Evolutionary conservation across 352 stramenopile species (phyloP).

Genomic region (Thraustochytrium striatum): DNA sequence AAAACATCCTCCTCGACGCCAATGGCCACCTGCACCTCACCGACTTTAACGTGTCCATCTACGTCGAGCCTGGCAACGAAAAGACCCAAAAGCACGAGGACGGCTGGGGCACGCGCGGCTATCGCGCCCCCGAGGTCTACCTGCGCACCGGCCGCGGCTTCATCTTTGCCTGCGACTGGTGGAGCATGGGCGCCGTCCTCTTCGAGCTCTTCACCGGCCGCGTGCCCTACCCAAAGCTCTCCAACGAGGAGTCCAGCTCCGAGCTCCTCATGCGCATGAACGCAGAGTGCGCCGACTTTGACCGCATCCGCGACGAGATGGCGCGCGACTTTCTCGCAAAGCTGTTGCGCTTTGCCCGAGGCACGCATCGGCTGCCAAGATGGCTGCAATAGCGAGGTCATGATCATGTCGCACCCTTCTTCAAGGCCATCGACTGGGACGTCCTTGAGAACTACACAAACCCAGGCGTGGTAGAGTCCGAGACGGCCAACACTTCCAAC

Average conservation of each 20-base stretch:
- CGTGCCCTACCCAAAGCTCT: constrained; percentile 11
- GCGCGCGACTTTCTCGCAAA: constrained; percentile 37
- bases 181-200: constrained; percentile 35
- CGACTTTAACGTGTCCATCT: constrained; percentile 50
- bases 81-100: constrained; percentile 41
- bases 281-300: constrained; percentile 38
- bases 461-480: constrained; percentile 3
- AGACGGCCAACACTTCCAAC: not conserved
- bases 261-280: constrained; percentile 40
- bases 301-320: constrained; percentile 30
- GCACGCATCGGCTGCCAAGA: constrained; percentile 36
- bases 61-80: constrained; percentile 32
- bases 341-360: constrained; percentile 34
- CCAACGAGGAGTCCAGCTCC: constrained; percentile 35
- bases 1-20: constrained; percentile 58
- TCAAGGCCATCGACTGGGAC: constrained; percentile 47
- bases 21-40: constrained; percentile 40
- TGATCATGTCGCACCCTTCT: constrained; percentile 48
- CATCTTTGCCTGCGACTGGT: constrained; percentile 49
- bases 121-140: constrained; percentile 41
- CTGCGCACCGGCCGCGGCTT: constrained; percentile 34
- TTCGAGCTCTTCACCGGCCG: constrained; percentile 29
- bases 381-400: constrained; percentile 44
- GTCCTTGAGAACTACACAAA: constrained; percentile 30
- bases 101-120: constrained; percentile 42